Evolutionary conservation across 768 basidiomycete species (phyloP).

Genomic region (Pleurotus citrinopileatus): DNA sequence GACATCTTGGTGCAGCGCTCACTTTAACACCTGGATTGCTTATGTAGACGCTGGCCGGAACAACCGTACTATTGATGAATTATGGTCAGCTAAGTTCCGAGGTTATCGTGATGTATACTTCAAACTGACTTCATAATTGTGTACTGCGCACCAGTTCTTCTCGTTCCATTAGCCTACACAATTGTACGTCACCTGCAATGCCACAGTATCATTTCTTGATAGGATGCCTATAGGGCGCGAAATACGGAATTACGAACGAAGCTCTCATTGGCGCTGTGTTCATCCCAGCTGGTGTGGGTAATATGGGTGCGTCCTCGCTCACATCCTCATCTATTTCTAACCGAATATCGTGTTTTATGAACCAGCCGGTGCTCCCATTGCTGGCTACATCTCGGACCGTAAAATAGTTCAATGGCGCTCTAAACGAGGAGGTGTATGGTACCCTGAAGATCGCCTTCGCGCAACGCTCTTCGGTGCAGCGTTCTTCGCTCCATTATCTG

Average conservation of each 20-base stretch:
- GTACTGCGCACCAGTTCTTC: conserved; percentile 25
- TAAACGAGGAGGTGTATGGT: conserved; percentile 40
- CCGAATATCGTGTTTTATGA: too few species aligned
- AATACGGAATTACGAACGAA: conserved; percentile 39
- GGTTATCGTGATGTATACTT: not conserved
- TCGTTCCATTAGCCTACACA: conserved; percentile 50
- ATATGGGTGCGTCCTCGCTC: conserved; percentile 28
- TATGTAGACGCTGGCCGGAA: not conserved
- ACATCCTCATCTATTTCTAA: not conserved
- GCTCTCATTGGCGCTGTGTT: conserved; percentile 39
- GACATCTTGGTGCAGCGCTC: too few species aligned
- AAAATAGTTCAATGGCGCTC: conserved; percentile 35
- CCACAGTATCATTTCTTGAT: too few species aligned
- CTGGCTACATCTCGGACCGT: conserved; percentile 43
- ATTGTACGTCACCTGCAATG: too few species aligned
- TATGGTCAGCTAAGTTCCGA: conserved; percentile 30
- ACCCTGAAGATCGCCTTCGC: conserved; percentile 51
- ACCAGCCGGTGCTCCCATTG: conserved; percentile 44
- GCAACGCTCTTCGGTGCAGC: conserved; percentile 34
- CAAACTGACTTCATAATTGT: not conserved
- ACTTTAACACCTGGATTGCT: too few species aligned
- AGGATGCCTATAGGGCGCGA: conserved; percentile 40
- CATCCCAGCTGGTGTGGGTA: conserved; percentile 38
- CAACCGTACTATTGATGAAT: conserved; percentile 29
- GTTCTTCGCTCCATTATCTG: conserved; percentile 41